Conservation (phyloP, 208 protist species). For the Leishmania aethiopica region DNA sequence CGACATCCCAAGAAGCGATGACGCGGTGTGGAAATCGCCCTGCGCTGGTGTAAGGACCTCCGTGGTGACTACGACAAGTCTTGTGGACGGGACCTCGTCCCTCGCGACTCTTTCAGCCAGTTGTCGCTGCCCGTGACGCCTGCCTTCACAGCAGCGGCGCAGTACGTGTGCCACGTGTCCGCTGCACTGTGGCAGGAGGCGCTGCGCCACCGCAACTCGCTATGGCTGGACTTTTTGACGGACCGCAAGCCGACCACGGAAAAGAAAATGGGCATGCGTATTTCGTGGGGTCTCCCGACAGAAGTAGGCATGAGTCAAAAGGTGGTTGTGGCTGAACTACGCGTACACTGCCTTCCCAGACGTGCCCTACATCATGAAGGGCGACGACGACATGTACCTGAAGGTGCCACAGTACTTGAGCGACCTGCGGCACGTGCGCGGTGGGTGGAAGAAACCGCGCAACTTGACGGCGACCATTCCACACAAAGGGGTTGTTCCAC, state of each 20-base stretch:
- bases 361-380: slow-evolving; percentile 41
- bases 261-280: slow-evolving; percentile 23
- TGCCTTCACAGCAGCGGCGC: not conserved
- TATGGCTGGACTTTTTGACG: slow-evolving; percentile 32
- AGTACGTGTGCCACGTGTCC: slow-evolving; percentile 22
- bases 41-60: not conserved
- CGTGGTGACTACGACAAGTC: not conserved
- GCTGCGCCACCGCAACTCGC: slow-evolving; percentile 22
- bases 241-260: slow-evolving; percentile 25
- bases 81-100: not conserved
- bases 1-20: not conserved
- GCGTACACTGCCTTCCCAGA: slow-evolving; percentile 37
- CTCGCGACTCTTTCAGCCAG: not conserved
- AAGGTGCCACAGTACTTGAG: slow-evolving; percentile 53
- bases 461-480: not conserved
- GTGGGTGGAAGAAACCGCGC: not conserved
- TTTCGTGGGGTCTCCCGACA: slow-evolving; percentile 30
- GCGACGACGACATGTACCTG: slow-evolving; percentile 55
- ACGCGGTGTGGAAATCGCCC: not conserved
- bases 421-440: slow-evolving; percentile 25
- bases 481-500: not conserved
- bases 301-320: slow-evolving; percentile 45
- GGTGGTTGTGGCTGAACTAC: slow-evolving; percentile 35
- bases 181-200: slow-evolving; percentile 31
- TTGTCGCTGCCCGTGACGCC: slow-evolving; percentile 7